phyloP scores from a whole-genome alignment of 345 rosid species.

The Pugionium dolabratum region DNA sequence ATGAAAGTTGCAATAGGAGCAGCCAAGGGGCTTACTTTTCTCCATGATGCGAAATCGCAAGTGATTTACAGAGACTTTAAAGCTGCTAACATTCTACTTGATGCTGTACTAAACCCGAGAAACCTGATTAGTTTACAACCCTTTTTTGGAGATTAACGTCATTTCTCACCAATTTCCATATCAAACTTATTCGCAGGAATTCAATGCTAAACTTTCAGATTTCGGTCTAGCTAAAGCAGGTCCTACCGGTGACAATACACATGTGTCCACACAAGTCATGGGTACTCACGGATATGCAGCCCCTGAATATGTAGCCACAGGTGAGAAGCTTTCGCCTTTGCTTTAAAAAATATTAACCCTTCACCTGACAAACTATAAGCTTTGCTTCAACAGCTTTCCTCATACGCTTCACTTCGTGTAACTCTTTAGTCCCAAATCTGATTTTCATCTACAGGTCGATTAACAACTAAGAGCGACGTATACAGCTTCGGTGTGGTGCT shows the following conservation, averaged over 20 bases:
- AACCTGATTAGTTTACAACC: conserved; percentile 1
- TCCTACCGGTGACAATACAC: conserved; percentile 95
- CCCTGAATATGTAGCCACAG: conserved; percentile 97
- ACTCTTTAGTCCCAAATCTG: background rate
- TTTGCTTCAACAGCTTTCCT: background rate
- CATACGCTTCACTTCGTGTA: background rate
- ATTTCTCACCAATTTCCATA: conserved; percentile 7
- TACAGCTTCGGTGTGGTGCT: conserved; percentile 96
- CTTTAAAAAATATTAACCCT: background rate
- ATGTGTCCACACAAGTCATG: conserved; percentile 96
- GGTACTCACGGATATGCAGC: conserved; percentile 98
- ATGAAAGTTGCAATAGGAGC: conserved; percentile 96
- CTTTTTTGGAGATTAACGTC: background rate
- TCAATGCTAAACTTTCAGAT: conserved; percentile 87
- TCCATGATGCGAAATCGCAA: conserved; percentile 87
- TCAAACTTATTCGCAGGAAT: conserved; percentile 58
- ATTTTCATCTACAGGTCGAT: conserved; percentile 61
- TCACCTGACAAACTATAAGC: conserved; percentile 44
- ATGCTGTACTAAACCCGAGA: conserved; percentile 55
- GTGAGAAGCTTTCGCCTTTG: conserved; percentile 39
- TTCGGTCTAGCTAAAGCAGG: conserved; percentile 98
- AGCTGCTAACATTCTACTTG: conserved; percentile 94
- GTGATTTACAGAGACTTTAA: conserved; percentile 96
- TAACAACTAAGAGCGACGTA: conserved; percentile 91
- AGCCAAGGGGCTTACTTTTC: conserved; percentile 90